Evolutionary conservation across 352 stramenopile genomes (phyloP).

Genomic region (Pythium angustatum): DNA sequence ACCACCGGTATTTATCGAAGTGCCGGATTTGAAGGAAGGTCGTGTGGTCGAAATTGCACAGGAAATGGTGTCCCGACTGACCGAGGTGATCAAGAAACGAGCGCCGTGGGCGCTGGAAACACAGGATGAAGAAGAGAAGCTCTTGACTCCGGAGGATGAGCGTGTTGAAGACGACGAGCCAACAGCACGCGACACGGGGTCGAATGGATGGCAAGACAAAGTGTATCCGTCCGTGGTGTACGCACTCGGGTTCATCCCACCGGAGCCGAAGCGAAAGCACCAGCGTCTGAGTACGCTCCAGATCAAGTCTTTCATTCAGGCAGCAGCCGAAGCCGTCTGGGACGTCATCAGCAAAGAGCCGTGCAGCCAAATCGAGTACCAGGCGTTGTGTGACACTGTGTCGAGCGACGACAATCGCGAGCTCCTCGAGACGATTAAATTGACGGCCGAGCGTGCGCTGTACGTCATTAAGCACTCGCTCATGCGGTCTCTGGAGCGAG

Average conservation of each 20-base stretch:
- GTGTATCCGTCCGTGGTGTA: slow-evolving; percentile 77
- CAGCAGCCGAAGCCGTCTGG: slow-evolving; percentile 66
- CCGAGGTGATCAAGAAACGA: slow-evolving; percentile 47
- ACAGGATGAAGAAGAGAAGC: slow-evolving; percentile 25
- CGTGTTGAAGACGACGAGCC: slow-evolving; percentile 11
- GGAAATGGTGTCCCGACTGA: slow-evolving; percentile 46
- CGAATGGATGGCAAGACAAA: slow-evolving; percentile 44
- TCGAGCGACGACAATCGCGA: slow-evolving; percentile 32
- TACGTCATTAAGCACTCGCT: slow-evolving; percentile 75
- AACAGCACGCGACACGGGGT: slow-evolving; percentile 13
- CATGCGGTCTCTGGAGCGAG: slow-evolving; percentile 49
- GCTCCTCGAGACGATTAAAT: slow-evolving; percentile 33
- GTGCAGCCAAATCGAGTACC: slow-evolving; percentile 71
- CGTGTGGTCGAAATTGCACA: slow-evolving; percentile 47
- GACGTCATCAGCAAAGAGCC: slow-evolving; percentile 54
- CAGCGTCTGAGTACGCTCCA: slow-evolving; percentile 82
- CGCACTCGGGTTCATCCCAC: slow-evolving; percentile 62
- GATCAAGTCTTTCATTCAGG: slow-evolving; percentile 86
- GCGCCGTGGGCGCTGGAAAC: slow-evolving; percentile 65
- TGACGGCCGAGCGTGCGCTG: slow-evolving; percentile 44
- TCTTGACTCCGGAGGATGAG: slow-evolving; percentile 10
- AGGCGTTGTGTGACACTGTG: slow-evolving; percentile 72
- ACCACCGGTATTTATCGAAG: slow-evolving; percentile 66
- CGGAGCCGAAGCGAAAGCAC: slow-evolving; percentile 37
- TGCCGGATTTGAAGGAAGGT: slow-evolving; percentile 53